These are phyloP conservation scores for Backusella westeae DNA, from an alignment of 192 early-diverging fungal species.

Conservation along the genomic window DNA sequence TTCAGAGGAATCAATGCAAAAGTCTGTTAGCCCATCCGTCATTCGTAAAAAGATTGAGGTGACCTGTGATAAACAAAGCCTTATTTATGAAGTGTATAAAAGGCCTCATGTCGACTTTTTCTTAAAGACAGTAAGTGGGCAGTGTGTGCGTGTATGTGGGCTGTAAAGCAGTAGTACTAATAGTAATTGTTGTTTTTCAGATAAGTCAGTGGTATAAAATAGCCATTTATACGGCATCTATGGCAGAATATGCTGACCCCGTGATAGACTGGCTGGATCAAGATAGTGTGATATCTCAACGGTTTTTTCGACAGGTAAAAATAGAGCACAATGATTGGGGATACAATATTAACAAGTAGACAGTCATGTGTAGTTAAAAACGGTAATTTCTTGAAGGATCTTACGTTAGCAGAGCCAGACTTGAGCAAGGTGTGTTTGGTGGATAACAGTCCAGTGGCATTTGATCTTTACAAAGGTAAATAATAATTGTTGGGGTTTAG, in stretches of 20 bases:
- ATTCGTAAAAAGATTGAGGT: slow-evolving; percentile 85
- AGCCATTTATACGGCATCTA: slow-evolving; percentile 88
- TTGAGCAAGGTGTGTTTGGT: slow-evolving; percentile 79
- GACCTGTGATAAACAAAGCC: slow-evolving; percentile 72
- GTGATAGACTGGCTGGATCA: slow-evolving; percentile 90
- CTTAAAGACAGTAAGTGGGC: slow-evolving; percentile 66
- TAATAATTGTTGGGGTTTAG: background rate
- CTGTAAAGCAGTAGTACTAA: too few species aligned
- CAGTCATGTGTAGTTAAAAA: slow-evolving; percentile 70
- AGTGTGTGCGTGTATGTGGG: too few species aligned
- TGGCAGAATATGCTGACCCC: slow-evolving; percentile 93
- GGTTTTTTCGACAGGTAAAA: slow-evolving; percentile 80
- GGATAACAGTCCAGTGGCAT: slow-evolving; percentile 80
- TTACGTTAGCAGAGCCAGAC: slow-evolving; percentile 62
- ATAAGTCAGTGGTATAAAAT: slow-evolving; percentile 88
- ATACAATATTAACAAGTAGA: background rate
- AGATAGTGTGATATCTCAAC: slow-evolving; percentile 61
- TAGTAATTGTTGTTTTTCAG: slow-evolving; percentile 36
- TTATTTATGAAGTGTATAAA: slow-evolving; percentile 90
- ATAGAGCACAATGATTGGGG: background rate
- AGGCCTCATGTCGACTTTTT: slow-evolving; percentile 84
- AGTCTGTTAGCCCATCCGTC: slow-evolving; percentile 25
- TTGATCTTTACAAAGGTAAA: slow-evolving; percentile 71
- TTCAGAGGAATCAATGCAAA: slow-evolving; percentile 52
- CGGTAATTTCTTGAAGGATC: slow-evolving; percentile 78